Evolutionary conservation across 768 basidiomycete genomes (phyloP), one percentile per base, ranked within the genome.

Genomic region (Xerocomus potaroensis): DNA sequence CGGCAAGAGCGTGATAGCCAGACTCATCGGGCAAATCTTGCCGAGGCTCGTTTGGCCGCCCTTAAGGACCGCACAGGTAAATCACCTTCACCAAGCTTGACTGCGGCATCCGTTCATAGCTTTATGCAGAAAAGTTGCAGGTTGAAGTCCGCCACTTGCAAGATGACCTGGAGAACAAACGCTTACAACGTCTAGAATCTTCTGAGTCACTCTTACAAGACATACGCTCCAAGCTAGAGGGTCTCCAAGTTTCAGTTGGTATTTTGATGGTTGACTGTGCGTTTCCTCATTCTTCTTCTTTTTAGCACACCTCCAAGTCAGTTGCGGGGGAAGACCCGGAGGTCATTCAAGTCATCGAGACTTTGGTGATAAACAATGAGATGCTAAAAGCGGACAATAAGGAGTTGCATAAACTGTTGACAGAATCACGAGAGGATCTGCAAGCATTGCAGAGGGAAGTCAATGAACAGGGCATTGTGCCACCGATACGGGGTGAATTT

Each of bases 291-390:
- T 63, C 31, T 68, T 55, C 10, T 34, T 52, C 37, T 29, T 36
- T 41, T 45, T 47, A 74, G 74, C 66, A 77, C 64, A 49, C 71
- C 16, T 66, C 70, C 21, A 59, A 68, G 41, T 64, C 74, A 27
- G 21, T 51, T 18, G 45, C 56, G 16, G 53, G 58, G 10, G 80
- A 81, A 39, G 74, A 83, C 43, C 64, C 75, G 14, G 85, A 87
- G 56, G 68, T 89, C 15, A 80, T 75, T 27, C 70, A 73, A 44
- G 81, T 92, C 11, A 69, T 96, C 12, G 90, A 91, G 61, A 81
- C 84, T n/a, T 72, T 95, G 24, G 91, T 93, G 8, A 79, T 82
- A 27, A 88, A 90, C 57, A 95, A 92, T 56, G 88, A 93, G 54
- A 74, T 74, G 21, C 68, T 94, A 43, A 89, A 88, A 64, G 81